A percentile compares a stretch with the other conserved stretches of the same genome.
Conservation (phyloP, 2,329 filamentous ascomycete species). For the Diaporthe australafricana region DNA sequence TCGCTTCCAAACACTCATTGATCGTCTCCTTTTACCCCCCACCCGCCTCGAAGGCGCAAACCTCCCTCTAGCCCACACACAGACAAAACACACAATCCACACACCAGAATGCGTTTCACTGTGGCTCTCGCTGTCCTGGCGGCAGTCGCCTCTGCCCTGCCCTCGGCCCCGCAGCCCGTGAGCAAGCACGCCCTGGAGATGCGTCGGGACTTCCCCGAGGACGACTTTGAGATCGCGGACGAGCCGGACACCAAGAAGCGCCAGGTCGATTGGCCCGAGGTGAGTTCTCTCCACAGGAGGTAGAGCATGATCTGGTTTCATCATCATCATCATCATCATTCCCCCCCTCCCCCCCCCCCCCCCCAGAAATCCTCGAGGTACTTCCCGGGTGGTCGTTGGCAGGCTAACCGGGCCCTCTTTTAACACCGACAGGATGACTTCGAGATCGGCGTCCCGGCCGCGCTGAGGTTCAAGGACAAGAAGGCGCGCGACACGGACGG, state of each 20-base stretch:
- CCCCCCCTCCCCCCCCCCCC: background rate
- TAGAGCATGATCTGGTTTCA: accelerated
- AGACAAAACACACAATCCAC: background rate
- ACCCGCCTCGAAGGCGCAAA: background rate
- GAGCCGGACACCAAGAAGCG: constrained; percentile 2
- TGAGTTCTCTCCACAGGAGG: background rate
- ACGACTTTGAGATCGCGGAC: constrained; percentile 7
- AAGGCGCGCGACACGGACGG: background rate
- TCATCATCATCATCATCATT: too few species aligned
- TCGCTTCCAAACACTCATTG: background rate
- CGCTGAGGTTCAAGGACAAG: constrained; percentile 1
- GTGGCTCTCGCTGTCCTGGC: constrained; percentile 8
- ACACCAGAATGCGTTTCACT: constrained; percentile 1
- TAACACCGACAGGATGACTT: background rate
- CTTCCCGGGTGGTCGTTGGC: background rate
- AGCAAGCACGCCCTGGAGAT: background rate
- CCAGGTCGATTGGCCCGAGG: constrained; percentile 7
- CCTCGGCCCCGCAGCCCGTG: background rate
- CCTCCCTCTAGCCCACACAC: background rate
- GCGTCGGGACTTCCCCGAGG: constrained; percentile 7
- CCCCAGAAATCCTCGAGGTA: background rate
- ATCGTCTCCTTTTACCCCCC: background rate
- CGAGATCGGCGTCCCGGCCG: constrained; percentile 6
- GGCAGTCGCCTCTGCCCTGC: constrained; percentile 3
- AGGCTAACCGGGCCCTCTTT: background rate